Base-by-base conservation (phyloP, 768 basidiomycete species). In the Tulasnella sp. region DNA sequence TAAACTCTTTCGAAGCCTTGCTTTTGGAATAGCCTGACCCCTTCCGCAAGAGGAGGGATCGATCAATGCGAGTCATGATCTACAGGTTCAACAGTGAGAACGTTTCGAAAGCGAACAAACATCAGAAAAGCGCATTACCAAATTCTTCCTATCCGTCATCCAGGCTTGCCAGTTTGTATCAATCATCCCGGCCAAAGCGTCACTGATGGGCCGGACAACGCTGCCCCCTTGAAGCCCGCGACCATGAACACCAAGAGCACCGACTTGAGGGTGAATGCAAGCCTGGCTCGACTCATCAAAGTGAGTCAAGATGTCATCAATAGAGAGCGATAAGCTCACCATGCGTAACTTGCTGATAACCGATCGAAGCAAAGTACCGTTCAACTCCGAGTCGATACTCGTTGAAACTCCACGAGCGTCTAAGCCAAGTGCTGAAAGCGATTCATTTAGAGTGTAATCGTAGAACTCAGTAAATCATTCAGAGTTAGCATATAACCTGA, bases 191-290 rank as follows among this genome's bases (percentile, higher is more conserved):
- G 86, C 92, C 88, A 77, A 93, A 3, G 96, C 94, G 39, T 94
- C 91, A 9, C 86, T 86, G 85, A 97, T 96, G 13, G 89, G 92
- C 85, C 94, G 94, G 79, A 96, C 83, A 0, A 87, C 86, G 61
- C 61, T 16, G 18, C 90, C 77, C 32, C 83, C 84, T 9, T 83
- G 78, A 23, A 55, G 61, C 15, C 84, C 86, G 9, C 87, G 80
- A 74, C 86, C 91, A 26, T 84, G 85, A 77, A 83, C 86, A 74
- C 86, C 86, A 55, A 93, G 83, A 80, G 92, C 90, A 35, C 93
- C 94, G n/a, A 96, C 91, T 84, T 95, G 94, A 55, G 95, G 93
- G 86, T 97, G 95, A 0, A 95, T 96, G 81, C 95, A 96, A 77
- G 95, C 91, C 73, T 44, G 93, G 70, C 6, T 13, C 11, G 1